Evolutionary conservation across 257 asterid genomes (phyloP).

Genomic region (Vinca minor): DNA sequence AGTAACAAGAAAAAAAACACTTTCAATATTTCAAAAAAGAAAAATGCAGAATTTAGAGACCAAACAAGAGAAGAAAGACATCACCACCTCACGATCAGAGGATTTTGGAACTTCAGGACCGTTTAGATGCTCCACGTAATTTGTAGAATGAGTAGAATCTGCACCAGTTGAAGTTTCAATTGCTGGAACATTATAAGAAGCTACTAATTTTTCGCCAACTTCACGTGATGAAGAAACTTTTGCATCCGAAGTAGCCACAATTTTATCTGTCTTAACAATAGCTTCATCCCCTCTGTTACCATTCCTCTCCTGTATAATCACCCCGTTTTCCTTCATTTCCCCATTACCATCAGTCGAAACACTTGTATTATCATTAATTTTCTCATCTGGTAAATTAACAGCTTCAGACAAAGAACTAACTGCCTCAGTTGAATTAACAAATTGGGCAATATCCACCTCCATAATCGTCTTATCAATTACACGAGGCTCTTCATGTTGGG

Average conservation of each 20-base stretch:
- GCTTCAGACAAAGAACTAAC: slow-evolving; percentile 24
- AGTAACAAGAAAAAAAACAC: neutral
- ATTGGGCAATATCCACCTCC: slow-evolving; percentile 18
- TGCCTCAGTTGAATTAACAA: slow-evolving; percentile 21
- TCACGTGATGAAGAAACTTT: slow-evolving; percentile 13
- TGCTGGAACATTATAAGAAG: slow-evolving; percentile 14
- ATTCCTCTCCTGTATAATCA: slow-evolving; percentile 3
- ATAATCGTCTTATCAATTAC: slow-evolving; percentile 20
- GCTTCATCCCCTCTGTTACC: slow-evolving; percentile 12
- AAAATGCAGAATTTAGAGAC: slow-evolving; percentile 6
- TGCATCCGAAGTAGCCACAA: slow-evolving; percentile 14
- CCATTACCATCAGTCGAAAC: slow-evolving; percentile 13
- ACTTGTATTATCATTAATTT: slow-evolving; percentile 12
- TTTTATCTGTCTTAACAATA: slow-evolving; percentile 1
- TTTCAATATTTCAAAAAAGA: neutral
- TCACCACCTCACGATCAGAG: slow-evolving; percentile 31
- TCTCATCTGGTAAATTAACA: slow-evolving; percentile 19
- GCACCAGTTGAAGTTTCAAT: slow-evolving; percentile 8
- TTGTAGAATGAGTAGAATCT: slow-evolving; percentile 6
- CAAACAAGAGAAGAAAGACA: slow-evolving; percentile 5
- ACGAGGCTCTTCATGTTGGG: slow-evolving; percentile 27
- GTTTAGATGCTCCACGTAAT: slow-evolving; percentile 13
- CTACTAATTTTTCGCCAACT: slow-evolving; percentile 15
- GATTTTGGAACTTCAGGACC: slow-evolving; percentile 30
- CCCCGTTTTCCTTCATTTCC: slow-evolving; percentile 13